These are phyloP conservation scores for Stephania yunnanensis DNA, from an alignment of 164 flowering plant species.

Conservation along the genomic window DNA sequence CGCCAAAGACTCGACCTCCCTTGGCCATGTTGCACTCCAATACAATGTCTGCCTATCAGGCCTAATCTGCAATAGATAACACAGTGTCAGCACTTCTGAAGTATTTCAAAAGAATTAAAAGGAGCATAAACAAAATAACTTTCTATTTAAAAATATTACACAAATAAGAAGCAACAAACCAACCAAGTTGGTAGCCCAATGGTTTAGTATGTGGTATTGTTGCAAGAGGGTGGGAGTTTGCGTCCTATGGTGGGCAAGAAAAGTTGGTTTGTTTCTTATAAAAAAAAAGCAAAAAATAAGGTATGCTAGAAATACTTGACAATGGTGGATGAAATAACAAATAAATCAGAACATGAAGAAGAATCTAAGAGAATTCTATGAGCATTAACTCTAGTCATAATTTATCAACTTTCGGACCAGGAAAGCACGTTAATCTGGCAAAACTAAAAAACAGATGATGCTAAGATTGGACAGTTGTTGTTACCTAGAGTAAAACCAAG, in stretches of 20 bases:
- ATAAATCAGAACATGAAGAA: background rate
- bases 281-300: background rate
- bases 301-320: background rate
- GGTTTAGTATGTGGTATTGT: no score
- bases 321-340: background rate
- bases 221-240: no score
- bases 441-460: background rate
- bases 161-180: background rate
- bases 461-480: background rate
- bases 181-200: no score
- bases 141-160: background rate
- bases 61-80: constrained; percentile 53
- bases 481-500: background rate
- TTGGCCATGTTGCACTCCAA: constrained; percentile 99
- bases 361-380: background rate
- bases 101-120: background rate
- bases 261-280: no score
- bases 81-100: background rate
- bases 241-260: no score
- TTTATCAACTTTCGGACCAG: background rate
- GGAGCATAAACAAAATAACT: background rate
- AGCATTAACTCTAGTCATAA: background rate
- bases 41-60: constrained; percentile 97
- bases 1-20: constrained; percentile 85
- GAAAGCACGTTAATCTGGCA: background rate